Evolutionary conservation across 1,139 yeast genomes (phyloP).

Genomic region (Saccharomyces pastorianus): DNA sequence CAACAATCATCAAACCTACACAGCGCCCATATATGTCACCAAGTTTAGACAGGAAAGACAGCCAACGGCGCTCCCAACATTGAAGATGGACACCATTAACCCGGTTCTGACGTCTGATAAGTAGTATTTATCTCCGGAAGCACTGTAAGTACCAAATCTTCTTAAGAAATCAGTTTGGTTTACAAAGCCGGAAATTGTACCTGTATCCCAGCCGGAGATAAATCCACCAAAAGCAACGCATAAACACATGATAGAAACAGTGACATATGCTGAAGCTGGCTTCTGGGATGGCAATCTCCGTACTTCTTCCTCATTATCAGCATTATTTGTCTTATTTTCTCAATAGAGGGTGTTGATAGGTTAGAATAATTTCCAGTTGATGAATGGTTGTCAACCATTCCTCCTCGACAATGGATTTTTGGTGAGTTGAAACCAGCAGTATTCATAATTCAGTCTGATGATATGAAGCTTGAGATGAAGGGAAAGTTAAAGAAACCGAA

Average conservation of each 20-base stretch:
- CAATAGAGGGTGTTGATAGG: no score
- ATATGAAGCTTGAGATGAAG: no score
- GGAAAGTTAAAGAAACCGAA: no score
- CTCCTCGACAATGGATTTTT: no score
- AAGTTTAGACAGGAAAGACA: slow-evolving; percentile 46
- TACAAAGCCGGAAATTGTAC: slow-evolving; percentile 71
- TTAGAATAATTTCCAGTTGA: no score
- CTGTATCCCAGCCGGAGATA: slow-evolving; percentile 71
- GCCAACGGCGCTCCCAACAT: slow-evolving; percentile 64
- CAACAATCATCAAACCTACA: not conserved
- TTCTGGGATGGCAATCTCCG: slow-evolving; percentile 17
- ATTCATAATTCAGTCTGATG: no score
- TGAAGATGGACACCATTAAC: slow-evolving; percentile 55
- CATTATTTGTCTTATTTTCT: not conserved
- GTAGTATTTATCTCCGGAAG: slow-evolving; percentile 31
- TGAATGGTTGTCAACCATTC: no score
- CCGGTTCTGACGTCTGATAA: slow-evolving; percentile 50
- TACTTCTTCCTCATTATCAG: not conserved
- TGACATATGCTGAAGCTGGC: slow-evolving; percentile 9
- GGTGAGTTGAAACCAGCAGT: no score
- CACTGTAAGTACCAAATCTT: slow-evolving; percentile 41
- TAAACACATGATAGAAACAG: slow-evolving; percentile 37
- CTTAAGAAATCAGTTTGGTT: slow-evolving; percentile 56
- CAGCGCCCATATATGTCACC: slow-evolving; percentile 54
- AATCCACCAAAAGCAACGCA: slow-evolving; percentile 62